phyloP scores from a whole-genome alignment of 2,329 filamentous ascomycete genomes.

The Colletotrichum noveboracense region DNA sequence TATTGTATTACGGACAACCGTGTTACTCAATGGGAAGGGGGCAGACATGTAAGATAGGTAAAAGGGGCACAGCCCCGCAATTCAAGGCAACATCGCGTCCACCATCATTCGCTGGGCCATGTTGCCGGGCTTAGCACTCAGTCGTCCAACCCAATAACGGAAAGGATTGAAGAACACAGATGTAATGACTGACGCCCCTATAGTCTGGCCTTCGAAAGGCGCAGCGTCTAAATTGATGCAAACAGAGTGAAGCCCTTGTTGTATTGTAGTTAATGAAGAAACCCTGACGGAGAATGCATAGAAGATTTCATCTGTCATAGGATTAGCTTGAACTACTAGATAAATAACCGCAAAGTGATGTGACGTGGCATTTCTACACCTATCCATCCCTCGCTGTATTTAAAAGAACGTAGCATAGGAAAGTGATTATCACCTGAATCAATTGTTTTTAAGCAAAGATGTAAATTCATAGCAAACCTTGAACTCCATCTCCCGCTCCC shows the following conservation, averaged over 20 bases:
- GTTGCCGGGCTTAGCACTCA: neutral
- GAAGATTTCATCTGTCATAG: no score
- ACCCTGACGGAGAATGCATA: no score
- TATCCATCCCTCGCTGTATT: no score
- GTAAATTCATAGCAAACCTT: neutral
- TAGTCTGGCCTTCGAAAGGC: no score
- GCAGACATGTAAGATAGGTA: neutral
- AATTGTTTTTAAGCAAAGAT: no score
- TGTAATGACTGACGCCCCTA: neutral
- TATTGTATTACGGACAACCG: neutral
- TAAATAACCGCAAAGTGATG: no score
- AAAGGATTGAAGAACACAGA: neutral
- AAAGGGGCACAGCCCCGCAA: neutral
- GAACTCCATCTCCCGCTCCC: no score
- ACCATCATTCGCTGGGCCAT: neutral
- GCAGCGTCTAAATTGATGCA: no score
- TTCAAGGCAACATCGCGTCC: neutral
- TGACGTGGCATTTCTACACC: accelerated
- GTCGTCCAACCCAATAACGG: neutral
- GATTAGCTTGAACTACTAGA: no score
- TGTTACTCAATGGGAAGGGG: neutral
- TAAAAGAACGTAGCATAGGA: accelerated
- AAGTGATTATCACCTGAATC: neutral
- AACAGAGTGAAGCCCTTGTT: no score
- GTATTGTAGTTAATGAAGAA: no score